These are phyloP conservation scores for Oxytropis ochrocephala DNA, from an alignment of 306 rosid species.

Conservation along the genomic window DNA sequence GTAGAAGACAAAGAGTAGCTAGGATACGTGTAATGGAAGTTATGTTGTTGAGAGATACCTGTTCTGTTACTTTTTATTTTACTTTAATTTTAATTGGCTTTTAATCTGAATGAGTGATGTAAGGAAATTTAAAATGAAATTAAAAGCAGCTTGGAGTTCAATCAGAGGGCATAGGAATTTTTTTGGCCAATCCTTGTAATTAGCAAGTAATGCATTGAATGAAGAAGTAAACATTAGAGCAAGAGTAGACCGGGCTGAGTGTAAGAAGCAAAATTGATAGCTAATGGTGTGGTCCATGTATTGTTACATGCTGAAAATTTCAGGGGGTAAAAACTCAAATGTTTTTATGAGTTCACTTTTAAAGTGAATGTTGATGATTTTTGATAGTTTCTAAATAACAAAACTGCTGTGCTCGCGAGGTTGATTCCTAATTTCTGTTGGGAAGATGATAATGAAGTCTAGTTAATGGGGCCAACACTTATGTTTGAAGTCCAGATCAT, in stretches of 20 bases:
- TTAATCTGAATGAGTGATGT: not conserved
- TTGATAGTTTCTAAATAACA: not conserved
- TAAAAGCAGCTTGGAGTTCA: slow-evolving; percentile 1
- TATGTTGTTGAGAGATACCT: slow-evolving; percentile 8
- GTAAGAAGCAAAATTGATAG: not conserved
- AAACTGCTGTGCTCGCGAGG: not conserved
- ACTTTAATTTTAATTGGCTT: not conserved
- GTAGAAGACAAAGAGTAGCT: slow-evolving; percentile 1
- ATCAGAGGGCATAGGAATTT: not conserved
- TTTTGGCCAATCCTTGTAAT: not conserved
- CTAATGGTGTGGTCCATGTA: not conserved
- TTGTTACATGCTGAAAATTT: not conserved
- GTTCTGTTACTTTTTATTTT: not conserved
- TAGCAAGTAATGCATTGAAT: not conserved
- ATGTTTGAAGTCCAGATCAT: not conserved
- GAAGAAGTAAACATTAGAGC: slow-evolving; percentile 13
- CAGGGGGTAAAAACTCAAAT: not conserved
- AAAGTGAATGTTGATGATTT: not conserved
- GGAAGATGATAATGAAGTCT: slow-evolving; percentile 5
- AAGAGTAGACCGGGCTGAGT: not conserved
- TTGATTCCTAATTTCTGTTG: not conserved
- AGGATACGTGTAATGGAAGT: not conserved
- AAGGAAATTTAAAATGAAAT: not conserved
- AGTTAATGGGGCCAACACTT: slow-evolving; percentile 5
- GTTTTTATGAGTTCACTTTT: not conserved